Evolutionary conservation across 2,329 filamentous ascomycete species (phyloP), one percentile per base, ranked within the genome.

Genomic region (Calonectria multiphialidica): DNA sequence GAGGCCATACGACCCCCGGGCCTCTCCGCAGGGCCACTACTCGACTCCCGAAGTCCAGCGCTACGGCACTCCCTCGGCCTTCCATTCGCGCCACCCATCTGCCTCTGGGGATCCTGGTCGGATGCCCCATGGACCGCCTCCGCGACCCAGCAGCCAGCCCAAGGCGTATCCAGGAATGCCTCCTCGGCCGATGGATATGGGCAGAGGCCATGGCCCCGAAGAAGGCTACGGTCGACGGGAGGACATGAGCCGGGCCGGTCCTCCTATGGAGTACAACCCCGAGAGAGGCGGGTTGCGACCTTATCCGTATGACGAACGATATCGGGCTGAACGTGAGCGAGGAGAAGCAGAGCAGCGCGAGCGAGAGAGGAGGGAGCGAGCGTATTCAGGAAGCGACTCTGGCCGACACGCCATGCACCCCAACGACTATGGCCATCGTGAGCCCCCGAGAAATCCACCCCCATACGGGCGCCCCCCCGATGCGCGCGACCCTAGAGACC

Each of bases 21-120:
- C 83, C 28, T 90, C 89, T 16, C 88, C 88, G 7, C 84, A 88
- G 76, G 84, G 84, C 66, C 81, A 86, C 45, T 90, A 89, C 74
- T 85, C 90, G 3, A 91, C 90, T 0, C 90, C 90, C 30, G 91
- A 92, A 75, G 80, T 89, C 21, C 87, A 88, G 73, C 87, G 90
- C 72, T 93, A 90, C 75, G 86, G 88, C 40, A 92, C 91, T 2
- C 90, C 91, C 1, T 89, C 91, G 67, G 82, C 85, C 13, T 92
- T 90, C 75, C 82, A 86, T 57, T 86, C 86, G 53, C 86, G 89
- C 44, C 87, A 87, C 5, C 86, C 87, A 1, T 88, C 88, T 47
- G 82, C 85, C 16, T 84, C 84, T 6, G 82, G 82, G 16, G 90
- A 92, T 16, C 77, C 82, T 16, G 83, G 83, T 5, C 84, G 53